Evolutionary conservation across 75 land plant genomes (phyloP).

Genomic region (Adiantum capillusveneris): DNA sequence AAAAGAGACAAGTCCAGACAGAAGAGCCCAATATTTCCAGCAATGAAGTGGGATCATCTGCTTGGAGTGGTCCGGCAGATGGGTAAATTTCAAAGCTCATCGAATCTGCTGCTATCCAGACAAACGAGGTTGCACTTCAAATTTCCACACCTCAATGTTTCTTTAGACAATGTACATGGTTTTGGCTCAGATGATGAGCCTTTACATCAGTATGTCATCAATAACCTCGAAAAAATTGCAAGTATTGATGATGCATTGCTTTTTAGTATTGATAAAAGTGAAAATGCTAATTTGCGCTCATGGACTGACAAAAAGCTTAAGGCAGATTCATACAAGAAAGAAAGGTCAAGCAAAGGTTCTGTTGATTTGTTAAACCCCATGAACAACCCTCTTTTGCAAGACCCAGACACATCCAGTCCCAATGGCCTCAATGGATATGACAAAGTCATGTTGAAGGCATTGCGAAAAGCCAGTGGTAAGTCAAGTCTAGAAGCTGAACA

Average conservation of each 20-base stretch:
- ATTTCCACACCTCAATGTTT: constrained; percentile 20
- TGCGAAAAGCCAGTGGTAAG: constrained; percentile 34
- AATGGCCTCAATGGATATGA: constrained; percentile 73
- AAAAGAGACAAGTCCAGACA: neutral
- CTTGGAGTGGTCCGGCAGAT: constrained; percentile 41
- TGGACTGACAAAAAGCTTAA: constrained; percentile 49
- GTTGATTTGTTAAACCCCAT: constrained; percentile 70
- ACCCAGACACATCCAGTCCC: constrained; percentile 63
- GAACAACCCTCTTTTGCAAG: constrained; percentile 82
- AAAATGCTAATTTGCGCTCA: constrained; percentile 25
- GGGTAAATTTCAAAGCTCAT: neutral
- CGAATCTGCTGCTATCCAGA: constrained; percentile 1
- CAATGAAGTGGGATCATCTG: constrained; percentile 54
- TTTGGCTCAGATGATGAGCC: constrained; percentile 77
- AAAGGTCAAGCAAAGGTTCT: constrained; percentile 43
- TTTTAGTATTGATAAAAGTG: constrained; percentile 47
- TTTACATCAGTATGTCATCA: constrained; percentile 53
- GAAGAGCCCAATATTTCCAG: neutral
- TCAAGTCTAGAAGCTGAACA: constrained; percentile 9
- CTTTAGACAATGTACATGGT: constrained; percentile 32
- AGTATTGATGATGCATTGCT: constrained; percentile 72
- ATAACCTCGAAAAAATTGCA: constrained; percentile 29
- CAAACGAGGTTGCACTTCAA: constrained; percentile 7
- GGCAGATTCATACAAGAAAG: constrained; percentile 43
- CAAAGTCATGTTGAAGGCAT: constrained; percentile 42